These are phyloP conservation scores for Solanum gracilifrons DNA, from an alignment of 257 asterid species.

Conservation along the genomic window DNA sequence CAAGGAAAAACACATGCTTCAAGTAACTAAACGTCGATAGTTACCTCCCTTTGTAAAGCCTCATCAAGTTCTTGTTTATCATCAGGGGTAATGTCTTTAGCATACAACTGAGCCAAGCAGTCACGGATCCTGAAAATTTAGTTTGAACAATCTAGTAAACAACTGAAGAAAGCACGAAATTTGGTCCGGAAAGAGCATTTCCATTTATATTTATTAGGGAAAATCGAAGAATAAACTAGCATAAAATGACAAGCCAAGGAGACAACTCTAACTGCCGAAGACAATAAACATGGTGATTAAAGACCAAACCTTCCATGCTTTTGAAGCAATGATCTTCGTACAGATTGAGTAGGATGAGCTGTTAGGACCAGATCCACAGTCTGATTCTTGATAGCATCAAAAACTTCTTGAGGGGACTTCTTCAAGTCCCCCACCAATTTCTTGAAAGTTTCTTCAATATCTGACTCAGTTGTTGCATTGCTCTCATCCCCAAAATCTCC, in stretches of 20 bases:
- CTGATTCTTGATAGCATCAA: slow-evolving; percentile 40
- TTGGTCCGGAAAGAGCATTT: background rate
- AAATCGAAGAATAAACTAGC: background rate
- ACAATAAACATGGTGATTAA: background rate
- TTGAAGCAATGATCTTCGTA: slow-evolving; percentile 40
- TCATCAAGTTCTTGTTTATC: slow-evolving; percentile 46
- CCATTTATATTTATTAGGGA: background rate
- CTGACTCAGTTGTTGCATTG: slow-evolving; percentile 41
- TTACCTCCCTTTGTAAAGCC: slow-evolving; percentile 48
- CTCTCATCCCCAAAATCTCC: slow-evolving; percentile 34
- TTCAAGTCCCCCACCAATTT: slow-evolving; percentile 26
- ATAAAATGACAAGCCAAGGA: background rate
- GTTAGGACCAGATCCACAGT: slow-evolving; percentile 42
- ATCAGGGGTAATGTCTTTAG: slow-evolving; percentile 38
- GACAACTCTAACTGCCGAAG: background rate
- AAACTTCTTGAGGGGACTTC: slow-evolving; percentile 40
- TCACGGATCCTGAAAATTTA: slow-evolving; percentile 22
- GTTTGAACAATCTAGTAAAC: background rate
- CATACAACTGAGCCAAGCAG: slow-evolving; percentile 45
- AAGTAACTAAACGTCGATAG: background rate
- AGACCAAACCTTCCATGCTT: slow-evolving; percentile 34
- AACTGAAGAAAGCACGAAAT: background rate
- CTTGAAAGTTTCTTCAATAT: slow-evolving; percentile 39
- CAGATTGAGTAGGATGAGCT: slow-evolving; percentile 45
- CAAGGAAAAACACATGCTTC: background rate